Base-by-base conservation (phyloP, 371 early-diverging fungal genomes). In the Chytridium lagenaria region DNA sequence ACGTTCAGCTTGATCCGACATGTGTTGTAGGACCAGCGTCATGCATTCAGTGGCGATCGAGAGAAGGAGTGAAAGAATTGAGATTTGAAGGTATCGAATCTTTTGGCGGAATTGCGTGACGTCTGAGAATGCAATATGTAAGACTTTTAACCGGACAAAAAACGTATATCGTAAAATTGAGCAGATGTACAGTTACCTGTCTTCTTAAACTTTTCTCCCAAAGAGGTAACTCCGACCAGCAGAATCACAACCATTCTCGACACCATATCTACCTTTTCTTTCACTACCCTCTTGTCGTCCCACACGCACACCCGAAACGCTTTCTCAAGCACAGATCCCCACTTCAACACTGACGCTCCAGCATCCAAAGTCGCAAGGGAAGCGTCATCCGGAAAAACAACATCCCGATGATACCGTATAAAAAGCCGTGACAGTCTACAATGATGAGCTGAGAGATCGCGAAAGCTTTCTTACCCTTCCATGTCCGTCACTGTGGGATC, bases 61-160 rank as follows among this genome's bases (percentile, higher is more conserved):
- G n/a, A 52, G 55, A 26, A 52, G 55, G 23, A 52, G 61, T 7
- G 61, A 31, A 23, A 61, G 23, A 15, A 67, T 67, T 26, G 69
- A 10, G 44, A 38, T 31, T 66, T 74, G 75, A 23, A 63, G 23
- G 40, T 30, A 50, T 28, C 75, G 75, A 19, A 74, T 52, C 15
- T 59, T 30, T 30, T 76, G 71, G 2, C 72, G 76, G 12, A 67
- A n/a, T 10, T 40, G 50, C 2, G 68, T 65, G n/a, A 38, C 26
- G 31, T 76, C 71, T 67, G 67, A 19, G 44, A 12, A 44, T 44
- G 44, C 7, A 44, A 19, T 7, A 44, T 44, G 7, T 12, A 44
- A 19, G 12, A 44, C 44, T 12, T 44, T 26, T 15, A 55, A 55
- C 30, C 57, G 61, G 23, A 15, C 34, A 61, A 12, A 28, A 61